Percentiles rank a stretch among this genome's conserved stretches.
These are phyloP conservation scores for Diutina sp. DNA, from an alignment of 1,139 yeast species.

Conservation along the genomic window DNA sequence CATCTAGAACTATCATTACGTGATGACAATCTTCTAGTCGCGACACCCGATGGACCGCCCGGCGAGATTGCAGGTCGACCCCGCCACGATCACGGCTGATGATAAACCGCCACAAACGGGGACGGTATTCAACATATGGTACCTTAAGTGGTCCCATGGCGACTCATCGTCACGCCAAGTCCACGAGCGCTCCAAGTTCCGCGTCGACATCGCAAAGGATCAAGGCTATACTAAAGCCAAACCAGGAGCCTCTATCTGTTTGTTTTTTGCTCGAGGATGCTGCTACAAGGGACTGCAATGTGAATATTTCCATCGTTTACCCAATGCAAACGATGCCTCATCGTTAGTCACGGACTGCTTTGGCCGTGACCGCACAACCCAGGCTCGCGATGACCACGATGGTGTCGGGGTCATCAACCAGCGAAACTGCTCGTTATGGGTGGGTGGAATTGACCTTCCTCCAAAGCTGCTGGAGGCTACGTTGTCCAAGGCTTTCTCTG, in stretches of 20 bases:
- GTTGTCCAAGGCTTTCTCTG: slow-evolving; percentile 41
- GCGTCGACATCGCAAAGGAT: slow-evolving; percentile 51
- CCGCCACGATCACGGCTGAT: slow-evolving; percentile 45
- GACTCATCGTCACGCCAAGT: slow-evolving; percentile 28
- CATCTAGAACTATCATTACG: not conserved
- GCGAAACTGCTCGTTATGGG: slow-evolving; percentile 60
- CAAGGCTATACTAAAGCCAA: slow-evolving; percentile 70
- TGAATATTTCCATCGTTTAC: slow-evolving; percentile 66
- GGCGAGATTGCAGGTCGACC: slow-evolving; percentile 61
- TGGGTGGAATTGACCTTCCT: slow-evolving; percentile 47
- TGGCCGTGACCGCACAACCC: slow-evolving; percentile 79
- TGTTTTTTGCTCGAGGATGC: slow-evolving; percentile 82
- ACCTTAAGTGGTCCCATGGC: slow-evolving; percentile 70
- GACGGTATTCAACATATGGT: slow-evolving; percentile 77
- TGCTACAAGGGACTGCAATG: slow-evolving; percentile 73
- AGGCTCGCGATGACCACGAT: slow-evolving; percentile 84
- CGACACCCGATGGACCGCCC: not conserved
- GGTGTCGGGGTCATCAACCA: slow-evolving; percentile 81
- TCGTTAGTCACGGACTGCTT: slow-evolving; percentile 76
- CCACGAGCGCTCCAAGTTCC: slow-evolving; percentile 24
- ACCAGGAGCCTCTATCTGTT: slow-evolving; percentile 38
- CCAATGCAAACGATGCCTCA: slow-evolving; percentile 31
- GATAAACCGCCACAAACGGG: slow-evolving; percentile 74
- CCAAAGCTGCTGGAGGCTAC: slow-evolving; percentile 15
- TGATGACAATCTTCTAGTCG: not conserved